Evolutionary conservation across 441 rosid genomes (phyloP).

Genomic region (Iberis amara): DNA sequence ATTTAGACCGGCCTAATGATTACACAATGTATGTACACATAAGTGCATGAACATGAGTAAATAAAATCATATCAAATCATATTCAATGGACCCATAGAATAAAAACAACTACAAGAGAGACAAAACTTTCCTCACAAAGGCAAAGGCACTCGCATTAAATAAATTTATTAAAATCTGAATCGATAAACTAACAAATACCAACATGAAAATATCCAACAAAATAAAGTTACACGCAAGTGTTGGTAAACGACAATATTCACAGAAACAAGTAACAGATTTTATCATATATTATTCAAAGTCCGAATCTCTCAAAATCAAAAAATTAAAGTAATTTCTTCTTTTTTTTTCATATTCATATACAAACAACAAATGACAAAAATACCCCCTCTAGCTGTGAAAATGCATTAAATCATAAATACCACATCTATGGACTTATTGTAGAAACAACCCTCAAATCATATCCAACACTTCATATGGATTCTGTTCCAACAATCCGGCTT

Average conservation of each 20-base stretch:
- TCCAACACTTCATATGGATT: slow-evolving; percentile 25
- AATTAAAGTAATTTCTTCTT: slow-evolving; percentile 12
- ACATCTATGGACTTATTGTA: slow-evolving; percentile 33
- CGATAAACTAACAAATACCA: slow-evolving; percentile 1
- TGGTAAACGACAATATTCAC: slow-evolving; percentile 5
- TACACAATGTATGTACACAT: slow-evolving; percentile 1
- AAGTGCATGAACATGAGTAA: slow-evolving; percentile 29
- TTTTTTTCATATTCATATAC: slow-evolving; percentile 26
- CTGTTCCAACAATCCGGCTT: slow-evolving; percentile 28
- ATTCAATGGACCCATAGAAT: slow-evolving; percentile 27
- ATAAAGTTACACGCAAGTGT: slow-evolving; percentile 12
- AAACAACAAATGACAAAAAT: slow-evolving; percentile 33
- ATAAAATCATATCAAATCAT: slow-evolving; percentile 13
- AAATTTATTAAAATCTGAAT: not conserved
- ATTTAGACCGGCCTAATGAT: not conserved
- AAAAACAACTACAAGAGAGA: slow-evolving; percentile 29
- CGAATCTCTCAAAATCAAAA: slow-evolving; percentile 27
- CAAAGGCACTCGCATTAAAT: slow-evolving; percentile 18
- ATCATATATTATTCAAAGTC: slow-evolving; percentile 22
- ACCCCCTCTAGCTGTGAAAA: slow-evolving; percentile 26
- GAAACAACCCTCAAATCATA: slow-evolving; percentile 9
- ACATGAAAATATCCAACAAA: not conserved
- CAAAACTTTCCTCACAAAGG: slow-evolving; percentile 23
- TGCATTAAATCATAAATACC: slow-evolving; percentile 29
- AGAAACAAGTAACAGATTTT: slow-evolving; percentile 1